A percentile compares a stretch with the other conserved stretches of the same genome.
Evolutionary conservation across 2,329 filamentous ascomycete species (phyloP).

Genomic region (Pseudogymnoascus sp.): DNA sequence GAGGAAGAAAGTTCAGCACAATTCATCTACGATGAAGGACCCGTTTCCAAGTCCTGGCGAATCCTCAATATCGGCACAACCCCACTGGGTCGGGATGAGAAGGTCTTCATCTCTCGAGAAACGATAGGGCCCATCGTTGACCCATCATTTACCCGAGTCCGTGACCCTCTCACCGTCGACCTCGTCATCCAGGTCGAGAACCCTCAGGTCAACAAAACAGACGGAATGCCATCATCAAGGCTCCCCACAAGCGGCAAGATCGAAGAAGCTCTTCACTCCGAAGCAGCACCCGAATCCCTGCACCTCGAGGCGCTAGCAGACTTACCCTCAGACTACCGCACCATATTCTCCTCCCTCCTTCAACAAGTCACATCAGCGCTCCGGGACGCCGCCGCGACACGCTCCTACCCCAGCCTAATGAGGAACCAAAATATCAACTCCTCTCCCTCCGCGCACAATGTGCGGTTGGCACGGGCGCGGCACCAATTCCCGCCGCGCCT

Average conservation of each 20-base stretch:
- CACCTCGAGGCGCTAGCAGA: slow-evolving; percentile 14
- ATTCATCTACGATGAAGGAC: slow-evolving; percentile 27
- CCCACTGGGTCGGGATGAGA: slow-evolving; percentile 79
- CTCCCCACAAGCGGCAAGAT: slow-evolving; percentile 11
- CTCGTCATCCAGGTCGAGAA: slow-evolving; percentile 52
- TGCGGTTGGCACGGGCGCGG: slow-evolving; percentile 53
- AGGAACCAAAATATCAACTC: slow-evolving; percentile 26
- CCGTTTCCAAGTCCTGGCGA: slow-evolving; percentile 47
- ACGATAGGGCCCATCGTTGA: slow-evolving; percentile 72
- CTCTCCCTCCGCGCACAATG: slow-evolving; percentile 39
- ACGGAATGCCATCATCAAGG: not conserved
- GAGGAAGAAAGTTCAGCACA: slow-evolving; percentile 44
- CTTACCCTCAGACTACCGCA: slow-evolving; percentile 28
- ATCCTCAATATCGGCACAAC: slow-evolving; percentile 78
- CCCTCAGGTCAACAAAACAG: slow-evolving; percentile 17
- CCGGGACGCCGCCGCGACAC: slow-evolving; percentile 37
- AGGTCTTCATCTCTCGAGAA: slow-evolving; percentile 70
- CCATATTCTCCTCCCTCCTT: slow-evolving; percentile 40
- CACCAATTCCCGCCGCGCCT: slow-evolving; percentile 59
- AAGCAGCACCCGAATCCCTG: slow-evolving; percentile 13
- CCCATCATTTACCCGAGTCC: slow-evolving; percentile 73
- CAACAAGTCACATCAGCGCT: slow-evolving; percentile 45
- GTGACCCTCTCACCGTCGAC: slow-evolving; percentile 67
- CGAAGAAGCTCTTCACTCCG: slow-evolving; percentile 17
- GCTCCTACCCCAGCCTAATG: slow-evolving; percentile 31